Base-by-base conservation (phyloP, 192 early-diverging fungal species). In the Coemansia umbellata region DNA sequence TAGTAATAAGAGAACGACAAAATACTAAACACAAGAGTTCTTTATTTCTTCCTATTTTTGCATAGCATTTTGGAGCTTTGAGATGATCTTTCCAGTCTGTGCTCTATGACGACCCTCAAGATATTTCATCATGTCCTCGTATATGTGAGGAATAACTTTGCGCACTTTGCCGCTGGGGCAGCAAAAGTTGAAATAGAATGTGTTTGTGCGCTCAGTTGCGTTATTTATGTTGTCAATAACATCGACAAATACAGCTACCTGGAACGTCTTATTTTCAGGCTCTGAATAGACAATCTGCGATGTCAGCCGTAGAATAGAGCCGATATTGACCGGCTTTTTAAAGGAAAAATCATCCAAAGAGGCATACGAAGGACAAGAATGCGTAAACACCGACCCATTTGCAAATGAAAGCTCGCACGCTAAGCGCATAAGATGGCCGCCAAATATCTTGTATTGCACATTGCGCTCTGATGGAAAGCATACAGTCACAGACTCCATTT, bases 141-240 rank as follows among this genome's bases (percentile, higher is more conserved):
- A 97, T 5, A 85, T 84, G 37, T 78, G 69, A 8, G 94, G 94
- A 39, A 94, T 66, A 15, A 93, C 64, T 21, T 82, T 80, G 10
- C 75, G 67, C 11, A 87, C 78, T 3, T 32, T 18, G 41, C 56
- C 65, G 31, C 31, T 37, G 10, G 74, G 63, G 31, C 48, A 59
- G 30, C 65, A 68, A 55, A 97, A 93, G 27, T 90, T 94, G 49
- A 94, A 89, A 70, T 91, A 84, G 52, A 97, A 97, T 0, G 81
- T 80, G 67, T 97, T 94, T 31, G 89, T 91, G n/a, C 83, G 88
- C 32, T 87, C 82, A 0, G 80, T 60, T 1, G 71, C 70, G 18
- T 69, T 80, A 8, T 72, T 72, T 37, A 70, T 55, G 26, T 89
- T 78, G 64, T 93, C 83, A 36, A 89, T 60, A 10, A 97, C 89